Evolutionary conservation across 2,329 filamentous ascomycete species (phyloP), one percentile per base, ranked within the genome.

Genomic region (Thielaviopsis euricoi): DNA sequence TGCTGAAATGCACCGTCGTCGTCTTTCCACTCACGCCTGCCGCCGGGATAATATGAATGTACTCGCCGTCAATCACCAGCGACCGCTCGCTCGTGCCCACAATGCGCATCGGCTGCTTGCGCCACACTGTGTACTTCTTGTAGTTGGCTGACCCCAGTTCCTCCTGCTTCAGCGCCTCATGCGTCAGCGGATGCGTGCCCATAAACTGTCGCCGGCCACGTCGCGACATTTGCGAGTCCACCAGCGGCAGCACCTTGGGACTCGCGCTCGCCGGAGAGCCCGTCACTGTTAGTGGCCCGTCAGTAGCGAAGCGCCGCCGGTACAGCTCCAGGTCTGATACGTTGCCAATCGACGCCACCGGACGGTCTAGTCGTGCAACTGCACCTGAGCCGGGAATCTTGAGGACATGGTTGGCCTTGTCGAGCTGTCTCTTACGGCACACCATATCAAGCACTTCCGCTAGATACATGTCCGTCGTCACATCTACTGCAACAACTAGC

Each of bases 41-140:
- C 1, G 80, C 76, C 25, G 87, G 86, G 78, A 89, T 85, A 64
- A 94, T 89, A 69, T 91, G 87, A 61, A 94, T 81, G 68, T 90
- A 93, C 67, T 94, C 88, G 60, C 86, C 86, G 64, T 91, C 87
- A 63, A 94, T 87, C 52, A 86, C 82, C 49, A 93, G 73, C 10
- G 88, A 80, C 59, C 86, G 81, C 64, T 89, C 85, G 61, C 87
- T 86, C 65, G 85, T 79, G 3, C 81, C 83, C 49, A 87, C 83
- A 64, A 93, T 85, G 23, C 86, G 82, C 78, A 93, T 88, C 9
- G 86, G 83, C 69, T 90, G 86, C 69, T 89, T 88, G 62, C 87
- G 82, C 73, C 85, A 86, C 17, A 94, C 87, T 13, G 81, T 82
- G 70, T 89, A 93, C 64, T 84, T 85, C 66, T 87, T 85, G 71